Conservation (phyloP, 768 basidiomycete genomes). For the Leccinum boreale region DNA sequence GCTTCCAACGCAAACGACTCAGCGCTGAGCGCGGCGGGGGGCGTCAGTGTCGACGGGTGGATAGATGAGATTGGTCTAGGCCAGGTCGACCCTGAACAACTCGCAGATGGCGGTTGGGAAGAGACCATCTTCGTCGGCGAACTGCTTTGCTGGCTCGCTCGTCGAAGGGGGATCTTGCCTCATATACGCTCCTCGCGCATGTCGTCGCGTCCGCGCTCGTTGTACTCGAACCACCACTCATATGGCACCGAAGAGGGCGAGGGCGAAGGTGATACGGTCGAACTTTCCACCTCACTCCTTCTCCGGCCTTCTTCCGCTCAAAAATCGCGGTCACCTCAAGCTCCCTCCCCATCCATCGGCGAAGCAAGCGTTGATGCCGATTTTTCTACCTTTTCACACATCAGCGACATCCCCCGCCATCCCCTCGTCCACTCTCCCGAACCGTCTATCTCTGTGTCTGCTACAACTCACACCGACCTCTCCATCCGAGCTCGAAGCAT, state of each 20-base stretch:
- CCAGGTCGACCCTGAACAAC: constrained; percentile 58
- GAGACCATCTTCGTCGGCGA: constrained; percentile 66
- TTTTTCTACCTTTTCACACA: constrained; percentile 21
- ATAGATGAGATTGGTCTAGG: constrained; percentile 59
- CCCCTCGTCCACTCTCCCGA: constrained; percentile 32
- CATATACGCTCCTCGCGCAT: constrained; percentile 6
- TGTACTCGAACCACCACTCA: constrained; percentile 20
- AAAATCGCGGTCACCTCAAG: not conserved
- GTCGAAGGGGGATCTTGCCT: constrained; percentile 36
- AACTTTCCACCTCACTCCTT: constrained; percentile 26
- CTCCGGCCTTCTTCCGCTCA: constrained; percentile 20
- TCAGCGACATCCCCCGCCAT: constrained; percentile 29
- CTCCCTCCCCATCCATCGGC: not conserved
- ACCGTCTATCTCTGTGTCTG: constrained; percentile 31
- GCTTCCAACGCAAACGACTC: constrained; percentile 30
- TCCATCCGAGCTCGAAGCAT: constrained; percentile 28
- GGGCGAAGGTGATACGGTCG: constrained; percentile 6
- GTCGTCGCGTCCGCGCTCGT: constrained; percentile 7
- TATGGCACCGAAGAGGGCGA: constrained; percentile 18
- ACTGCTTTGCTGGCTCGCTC: constrained; percentile 68
- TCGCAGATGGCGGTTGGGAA: constrained; percentile 63
- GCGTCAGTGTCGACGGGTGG: constrained; percentile 30
- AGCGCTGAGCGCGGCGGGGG: constrained; percentile 11
- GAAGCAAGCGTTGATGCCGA: not conserved
- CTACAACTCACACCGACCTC: constrained; percentile 33